Evolutionary conservation across 1,139 yeast genomes (phyloP), one percentile per base, ranked within the genome.

Genomic region (Groenewaldozyma auringiensis): DNA sequence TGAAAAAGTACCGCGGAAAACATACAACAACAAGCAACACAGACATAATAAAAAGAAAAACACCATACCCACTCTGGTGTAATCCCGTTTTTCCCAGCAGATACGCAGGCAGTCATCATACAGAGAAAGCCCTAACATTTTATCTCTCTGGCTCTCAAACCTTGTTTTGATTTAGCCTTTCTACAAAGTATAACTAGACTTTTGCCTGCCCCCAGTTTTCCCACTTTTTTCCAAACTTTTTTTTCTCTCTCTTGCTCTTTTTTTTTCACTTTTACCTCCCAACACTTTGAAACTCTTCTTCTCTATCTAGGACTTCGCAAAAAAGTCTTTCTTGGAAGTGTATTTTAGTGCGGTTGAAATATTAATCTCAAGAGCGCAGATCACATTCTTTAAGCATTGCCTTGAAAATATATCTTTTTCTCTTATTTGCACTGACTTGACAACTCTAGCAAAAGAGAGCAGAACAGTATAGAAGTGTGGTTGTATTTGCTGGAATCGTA

Each of bases 141-240:
- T 34, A 29, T 37, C 17, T 34, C 35, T 41, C 18, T 35, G 39
- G 43, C 18, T 35, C n/a, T n/a, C 11, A 25, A 25, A 25, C 29
- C 11, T 25, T 25, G 29, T 25, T 25, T 25, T 25, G 11, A 25
- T 25, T 25, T 25, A 25, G 29, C 11, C 9, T 25, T 25, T 25
- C 11, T 6, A 25, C 29, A 25, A 25, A 25, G 29, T 25, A 25
- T 25, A 25, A 25, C 29, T 25, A 25, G 29, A 11, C 29, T 25
- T 25, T 25, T 25, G 29, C 29, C 29, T 8, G 29, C 29, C 29
- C 29, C 9, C 29, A 25, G n/a, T 17, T 21, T 6, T n/a, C 40
- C 14, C 21, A 21, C 17, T n/a, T 37, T 32, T 34, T 21, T 37
- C 37, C 36, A 21, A 35, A 42, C 41, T 37, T 29, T 37, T 18